Percentiles rank a stretch among this genome's conserved stretches.
Conservation (phyloP, 345 rosid species). For the Lagerstroemia speciosa region DNA sequence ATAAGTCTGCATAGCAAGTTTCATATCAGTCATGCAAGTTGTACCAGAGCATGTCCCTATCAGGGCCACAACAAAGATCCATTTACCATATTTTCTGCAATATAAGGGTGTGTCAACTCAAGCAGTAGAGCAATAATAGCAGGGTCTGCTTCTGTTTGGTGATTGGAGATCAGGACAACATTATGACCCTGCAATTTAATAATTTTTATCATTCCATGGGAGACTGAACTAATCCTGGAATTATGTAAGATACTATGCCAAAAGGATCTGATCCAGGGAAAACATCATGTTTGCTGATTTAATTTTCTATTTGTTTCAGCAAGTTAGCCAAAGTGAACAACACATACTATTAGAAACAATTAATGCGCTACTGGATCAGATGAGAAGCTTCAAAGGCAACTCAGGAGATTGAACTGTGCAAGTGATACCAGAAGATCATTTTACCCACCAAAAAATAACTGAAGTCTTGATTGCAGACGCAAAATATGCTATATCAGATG, state of each 20-base stretch:
- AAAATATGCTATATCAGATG: not conserved
- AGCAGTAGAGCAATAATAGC: conserved; percentile 77
- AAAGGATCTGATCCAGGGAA: not conserved
- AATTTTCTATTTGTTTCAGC: not conserved
- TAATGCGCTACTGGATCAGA: no score
- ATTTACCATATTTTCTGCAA: conserved; percentile 65
- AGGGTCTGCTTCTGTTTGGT: conserved; percentile 98
- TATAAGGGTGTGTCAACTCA: conserved; percentile 53
- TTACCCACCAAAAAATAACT: not conserved
- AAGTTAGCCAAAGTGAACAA: not conserved
- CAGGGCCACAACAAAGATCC: not conserved
- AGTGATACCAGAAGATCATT: not conserved
- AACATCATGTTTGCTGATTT: not conserved
- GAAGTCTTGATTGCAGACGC: not conserved
- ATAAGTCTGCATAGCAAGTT: conserved; percentile 46
- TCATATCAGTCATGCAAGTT: conserved; percentile 16
- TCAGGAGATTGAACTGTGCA: not conserved
- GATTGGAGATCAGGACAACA: conserved; percentile 79
- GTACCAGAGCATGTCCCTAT: not conserved
- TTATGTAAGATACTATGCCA: not conserved
- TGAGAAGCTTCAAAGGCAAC: no score
- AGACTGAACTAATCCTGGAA: not conserved
- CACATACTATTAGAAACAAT: not conserved
- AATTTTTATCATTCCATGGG: not conserved
- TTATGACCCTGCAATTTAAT: conserved; percentile 75